Conservation (phyloP, 805 yeast genomes). For the Saccharomycopsis sp. region DNA sequence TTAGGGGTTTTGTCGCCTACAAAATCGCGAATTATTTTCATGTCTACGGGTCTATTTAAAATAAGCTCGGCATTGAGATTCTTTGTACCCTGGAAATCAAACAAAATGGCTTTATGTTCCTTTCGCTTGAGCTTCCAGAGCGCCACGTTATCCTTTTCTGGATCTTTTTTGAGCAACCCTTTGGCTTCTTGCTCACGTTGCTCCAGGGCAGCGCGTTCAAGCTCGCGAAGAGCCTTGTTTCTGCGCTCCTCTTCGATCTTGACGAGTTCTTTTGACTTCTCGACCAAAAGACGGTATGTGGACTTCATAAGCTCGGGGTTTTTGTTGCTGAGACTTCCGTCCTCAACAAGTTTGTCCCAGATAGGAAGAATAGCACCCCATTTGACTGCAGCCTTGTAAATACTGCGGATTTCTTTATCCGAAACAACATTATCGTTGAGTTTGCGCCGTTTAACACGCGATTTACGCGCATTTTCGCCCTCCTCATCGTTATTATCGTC, state of each 20-base stretch:
- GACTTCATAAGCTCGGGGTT: conserved; percentile 71
- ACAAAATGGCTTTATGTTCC: conserved; percentile 83
- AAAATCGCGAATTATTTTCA: conserved; percentile 55
- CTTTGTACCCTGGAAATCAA: conserved; percentile 83
- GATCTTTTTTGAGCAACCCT: too few species aligned
- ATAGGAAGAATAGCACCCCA: conserved; percentile 70
- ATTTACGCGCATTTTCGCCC: conserved; percentile 34
- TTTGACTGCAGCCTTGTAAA: conserved; percentile 75
- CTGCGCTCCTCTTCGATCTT: conserved; percentile 63
- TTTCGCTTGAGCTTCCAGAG: conserved; percentile 59
- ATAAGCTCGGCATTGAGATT: conserved; percentile 87
- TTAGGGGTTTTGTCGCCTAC: conserved; percentile 49
- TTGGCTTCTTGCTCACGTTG: conserved; percentile 41
- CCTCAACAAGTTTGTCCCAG: conserved; percentile 84
- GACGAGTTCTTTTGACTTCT: conserved; percentile 53
- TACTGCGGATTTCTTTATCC: conserved; percentile 80
- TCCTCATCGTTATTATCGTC: conserved; percentile 37
- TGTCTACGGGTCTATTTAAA: conserved; percentile 76
- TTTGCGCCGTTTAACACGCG: conserved; percentile 32
- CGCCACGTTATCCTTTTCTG: conserved; percentile 42
- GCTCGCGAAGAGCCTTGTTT: conserved; percentile 42
- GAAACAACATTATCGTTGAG: conserved; percentile 51
- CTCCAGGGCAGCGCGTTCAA: conserved; percentile 54
- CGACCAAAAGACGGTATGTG: conserved; percentile 67
- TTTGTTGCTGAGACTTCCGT: conserved; percentile 81